phyloP scores from a whole-genome alignment of 352 stramenopile species.

The Globisporangium okanoganense region DNA sequence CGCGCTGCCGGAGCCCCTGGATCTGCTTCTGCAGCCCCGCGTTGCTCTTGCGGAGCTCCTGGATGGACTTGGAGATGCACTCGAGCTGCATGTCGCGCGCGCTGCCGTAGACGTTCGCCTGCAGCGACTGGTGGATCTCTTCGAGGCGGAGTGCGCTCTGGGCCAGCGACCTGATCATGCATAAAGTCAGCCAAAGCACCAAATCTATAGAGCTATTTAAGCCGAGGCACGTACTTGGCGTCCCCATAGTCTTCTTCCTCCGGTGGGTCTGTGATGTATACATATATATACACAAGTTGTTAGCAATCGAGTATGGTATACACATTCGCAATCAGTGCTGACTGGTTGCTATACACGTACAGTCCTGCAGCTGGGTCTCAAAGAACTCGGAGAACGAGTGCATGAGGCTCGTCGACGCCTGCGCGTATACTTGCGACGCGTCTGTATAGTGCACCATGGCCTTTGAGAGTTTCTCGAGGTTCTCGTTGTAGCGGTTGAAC shows the following conservation, averaged over 20 bases:
- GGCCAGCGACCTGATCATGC: constrained; percentile 29
- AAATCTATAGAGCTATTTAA: background rate
- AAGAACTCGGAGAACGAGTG: constrained; percentile 62
- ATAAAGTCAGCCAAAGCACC: background rate
- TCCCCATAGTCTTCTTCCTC: constrained; percentile 22
- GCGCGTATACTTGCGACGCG: constrained; percentile 34
- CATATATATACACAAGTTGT: background rate
- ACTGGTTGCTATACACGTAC: constrained; percentile 1
- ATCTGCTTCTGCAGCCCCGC: constrained; percentile 38
- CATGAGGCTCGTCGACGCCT: constrained; percentile 42
- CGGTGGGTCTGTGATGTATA: constrained; percentile 11
- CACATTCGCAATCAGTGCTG: too few species aligned
- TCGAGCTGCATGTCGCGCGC: constrained; percentile 43
- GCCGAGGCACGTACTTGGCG: constrained; percentile 16
- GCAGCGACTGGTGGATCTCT: constrained; percentile 55
- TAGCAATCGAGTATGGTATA: too few species aligned
- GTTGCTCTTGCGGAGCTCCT: constrained; percentile 39
- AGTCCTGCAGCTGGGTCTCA: constrained; percentile 48
- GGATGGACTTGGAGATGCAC: constrained; percentile 37
- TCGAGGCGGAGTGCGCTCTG: constrained; percentile 49
- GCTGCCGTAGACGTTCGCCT: constrained; percentile 40
- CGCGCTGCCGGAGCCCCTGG: constrained; percentile 47
- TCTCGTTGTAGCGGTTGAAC: constrained; percentile 60
- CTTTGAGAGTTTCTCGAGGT: constrained; percentile 49
- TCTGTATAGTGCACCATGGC: constrained; percentile 46